Evolutionary conservation across 768 basidiomycete species (phyloP).

Genomic region (Imleria badia): DNA sequence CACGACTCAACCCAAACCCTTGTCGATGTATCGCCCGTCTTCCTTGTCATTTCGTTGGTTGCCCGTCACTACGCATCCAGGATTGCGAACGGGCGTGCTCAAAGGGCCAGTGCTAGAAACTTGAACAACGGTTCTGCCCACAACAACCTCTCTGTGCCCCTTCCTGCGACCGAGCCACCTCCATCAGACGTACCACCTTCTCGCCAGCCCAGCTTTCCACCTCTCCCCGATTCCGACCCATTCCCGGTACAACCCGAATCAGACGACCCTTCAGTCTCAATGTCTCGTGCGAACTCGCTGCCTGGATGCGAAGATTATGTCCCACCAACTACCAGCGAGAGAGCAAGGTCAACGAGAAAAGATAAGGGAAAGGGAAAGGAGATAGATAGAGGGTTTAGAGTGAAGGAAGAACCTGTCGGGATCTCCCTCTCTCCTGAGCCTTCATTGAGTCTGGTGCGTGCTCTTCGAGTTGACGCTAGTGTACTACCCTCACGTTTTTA

Average conservation of each 20-base stretch:
- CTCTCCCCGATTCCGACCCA: slow-evolving; percentile 51
- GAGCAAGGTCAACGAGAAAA: slow-evolving; percentile 30
- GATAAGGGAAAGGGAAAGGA: slow-evolving; percentile 53
- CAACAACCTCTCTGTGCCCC: slow-evolving; percentile 29
- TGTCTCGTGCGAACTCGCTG: slow-evolving; percentile 64
- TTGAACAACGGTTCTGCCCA: slow-evolving; percentile 47
- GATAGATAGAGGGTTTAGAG: slow-evolving; percentile 34
- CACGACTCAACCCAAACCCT: slow-evolving; percentile 27
- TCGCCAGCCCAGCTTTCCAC: slow-evolving; percentile 38
- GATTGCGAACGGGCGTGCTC: slow-evolving; percentile 63
- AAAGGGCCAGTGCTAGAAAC: slow-evolving; percentile 69
- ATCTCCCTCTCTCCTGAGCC: slow-evolving; percentile 38
- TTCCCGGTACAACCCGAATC: slow-evolving; percentile 56
- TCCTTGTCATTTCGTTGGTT: slow-evolving; percentile 10
- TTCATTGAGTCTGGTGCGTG: slow-evolving; percentile 38
- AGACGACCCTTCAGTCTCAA: slow-evolving; percentile 47
- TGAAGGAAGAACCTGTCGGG: slow-evolving; percentile 46
- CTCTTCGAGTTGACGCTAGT: slow-evolving; percentile 3
- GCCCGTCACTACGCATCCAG: slow-evolving; percentile 34
- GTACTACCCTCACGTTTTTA: slow-evolving; percentile 16
- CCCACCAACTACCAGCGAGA: slow-evolving; percentile 22
- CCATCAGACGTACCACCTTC: slow-evolving; percentile 42
- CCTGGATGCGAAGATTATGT: slow-evolving; percentile 31
- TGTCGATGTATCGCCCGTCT: slow-evolving; percentile 22
- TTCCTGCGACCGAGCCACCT: slow-evolving; percentile 35